Evolutionary conservation across 2,329 filamentous ascomycete species (phyloP), one percentile per base, ranked within the genome.

Genomic region (Xylariales sp.): DNA sequence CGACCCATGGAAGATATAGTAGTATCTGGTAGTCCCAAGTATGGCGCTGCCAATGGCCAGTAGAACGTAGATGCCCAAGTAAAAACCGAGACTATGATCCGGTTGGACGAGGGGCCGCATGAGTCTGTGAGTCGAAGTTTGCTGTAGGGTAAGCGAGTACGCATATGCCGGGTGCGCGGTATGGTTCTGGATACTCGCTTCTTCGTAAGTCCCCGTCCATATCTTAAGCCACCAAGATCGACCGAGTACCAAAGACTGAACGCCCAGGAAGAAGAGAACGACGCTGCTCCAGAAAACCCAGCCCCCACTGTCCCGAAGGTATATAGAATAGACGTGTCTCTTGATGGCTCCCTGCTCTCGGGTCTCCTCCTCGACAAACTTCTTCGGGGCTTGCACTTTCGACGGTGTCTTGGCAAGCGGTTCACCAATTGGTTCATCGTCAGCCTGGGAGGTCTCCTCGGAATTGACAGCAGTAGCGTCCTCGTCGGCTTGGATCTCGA

Each of bases 291-390:
- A 88, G 51, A 78, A 79, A 11, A 65, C 55, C 49, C 70, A 67
- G 8, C 82, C 80, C 12, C 85, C 86, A 46, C 78, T 85, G 18
- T 80, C 77, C 8, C 69, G 70, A 11, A 90, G 61, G 53, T 90
- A 93, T 1, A 72, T 70, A 10, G 68, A 54, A 47, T 90, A 91
- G n/a, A 90, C 73, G 5, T 70, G 69, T 16, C 69, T 69, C 51
- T 82, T 82, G 22, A 91, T 79, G 4, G 80, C 74, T 1, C 87
- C 87, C 40, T 75, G 74, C 55, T 88, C 84, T 43, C 81, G 75
- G n/a, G 66, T 68, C 59, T 93, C 87, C 3, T 88, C 85, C 54
- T 88, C 81, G 19, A 86, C 77, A 49, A 90, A 91, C 58, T 88
- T 84, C 49, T 80, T 80, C 1, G 79, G 73, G 5, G 59, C 44